Evolutionary conservation across 106 monocot species (phyloP), one percentile per base, ranked within the genome.

Genomic region (Dioscorea zingiberensis): DNA sequence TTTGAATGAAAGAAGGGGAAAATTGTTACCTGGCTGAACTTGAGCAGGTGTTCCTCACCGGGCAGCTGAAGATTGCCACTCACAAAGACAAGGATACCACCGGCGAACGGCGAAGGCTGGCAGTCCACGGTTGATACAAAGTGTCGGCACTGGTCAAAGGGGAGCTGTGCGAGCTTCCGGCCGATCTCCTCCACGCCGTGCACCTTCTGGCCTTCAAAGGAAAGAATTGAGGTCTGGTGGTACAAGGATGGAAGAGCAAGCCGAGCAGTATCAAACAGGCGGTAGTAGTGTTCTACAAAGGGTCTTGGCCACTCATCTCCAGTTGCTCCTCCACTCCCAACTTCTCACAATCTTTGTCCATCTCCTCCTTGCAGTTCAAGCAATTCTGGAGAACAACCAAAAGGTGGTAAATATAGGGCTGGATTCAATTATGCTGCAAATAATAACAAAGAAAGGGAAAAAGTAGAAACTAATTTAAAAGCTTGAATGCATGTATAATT

Each of bases 221-320:
- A 77, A 64, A 87, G 87, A 68, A 83, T 74, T 63, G 83, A 87
- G 24, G 76, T 63, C 17, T 17, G 28, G 55, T 63, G 32, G 71
- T 87, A 83, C 17, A 83, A 77, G 17, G 66, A 13, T 13, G 63
- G 58, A 1, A 87, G 74, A 11, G 76, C 49, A 12, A 65, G 26
- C 0, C 83, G 55, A 71, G 68, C 63, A 17, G 73, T 71, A 59
- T 87, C 83, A 48, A 87, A 87, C 44, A 76, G 69, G 29, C 62
- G 54, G 83, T 80, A 87, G 77, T 87, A 87, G 77, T 87, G 80
- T 5, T 80, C 83, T 25, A 87, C 87, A 63, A 87, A 87, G n/a
- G 29, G 83, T 83, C 74, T 71, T 77, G n/a, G 80, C 83, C 38
- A 87, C 83, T n/a, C 64, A 65, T 15, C 66, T 84, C 84, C 0